phyloP scores from a whole-genome alignment of 176 grass and related monocot genomes.

The Eleusine coracana region DNA sequence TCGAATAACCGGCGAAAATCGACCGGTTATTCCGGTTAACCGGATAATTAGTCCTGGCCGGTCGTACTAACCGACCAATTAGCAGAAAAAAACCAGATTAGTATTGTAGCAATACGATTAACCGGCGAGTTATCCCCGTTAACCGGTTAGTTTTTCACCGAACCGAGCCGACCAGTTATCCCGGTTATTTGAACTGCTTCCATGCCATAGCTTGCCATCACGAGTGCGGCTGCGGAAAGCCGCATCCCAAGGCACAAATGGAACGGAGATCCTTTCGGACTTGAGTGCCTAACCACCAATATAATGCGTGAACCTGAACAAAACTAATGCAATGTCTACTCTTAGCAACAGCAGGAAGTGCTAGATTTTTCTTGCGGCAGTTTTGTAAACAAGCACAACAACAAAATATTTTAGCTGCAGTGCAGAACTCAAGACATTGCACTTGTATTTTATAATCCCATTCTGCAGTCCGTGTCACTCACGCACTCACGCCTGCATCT shows the following conservation, averaged over 20 bases:
- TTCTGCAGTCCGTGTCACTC: constrained; percentile 29
- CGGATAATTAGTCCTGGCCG: too few relatives aligned
- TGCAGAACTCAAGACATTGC: not conserved
- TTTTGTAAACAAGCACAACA: not conserved
- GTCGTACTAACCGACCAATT: too few relatives aligned
- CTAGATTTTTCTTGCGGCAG: not conserved
- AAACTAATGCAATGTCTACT: too few relatives aligned
- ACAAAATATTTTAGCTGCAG: not conserved
- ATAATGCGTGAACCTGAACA: not conserved
- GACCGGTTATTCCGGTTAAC: too few relatives aligned
- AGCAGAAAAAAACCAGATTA: too few relatives aligned
- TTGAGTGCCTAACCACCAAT: not conserved
- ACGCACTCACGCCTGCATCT: constrained; percentile 34
- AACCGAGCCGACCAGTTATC: too few relatives aligned
- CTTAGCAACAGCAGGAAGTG: not conserved
- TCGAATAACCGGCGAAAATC: too few relatives aligned
- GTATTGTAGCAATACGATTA: too few relatives aligned
- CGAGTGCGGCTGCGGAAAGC: constrained; percentile 13
- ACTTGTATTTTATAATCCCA: not conserved
- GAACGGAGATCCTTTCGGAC: not conserved
- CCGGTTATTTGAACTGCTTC: too few relatives aligned
- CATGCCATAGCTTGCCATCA: too few relatives aligned
- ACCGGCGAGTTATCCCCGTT: too few relatives aligned
- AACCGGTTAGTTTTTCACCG: too few relatives aligned
- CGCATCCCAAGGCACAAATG: not conserved